Evolutionary conservation across 2,329 filamentous ascomycete genomes (phyloP).

Genomic region (Aspergillus calidoustus): DNA sequence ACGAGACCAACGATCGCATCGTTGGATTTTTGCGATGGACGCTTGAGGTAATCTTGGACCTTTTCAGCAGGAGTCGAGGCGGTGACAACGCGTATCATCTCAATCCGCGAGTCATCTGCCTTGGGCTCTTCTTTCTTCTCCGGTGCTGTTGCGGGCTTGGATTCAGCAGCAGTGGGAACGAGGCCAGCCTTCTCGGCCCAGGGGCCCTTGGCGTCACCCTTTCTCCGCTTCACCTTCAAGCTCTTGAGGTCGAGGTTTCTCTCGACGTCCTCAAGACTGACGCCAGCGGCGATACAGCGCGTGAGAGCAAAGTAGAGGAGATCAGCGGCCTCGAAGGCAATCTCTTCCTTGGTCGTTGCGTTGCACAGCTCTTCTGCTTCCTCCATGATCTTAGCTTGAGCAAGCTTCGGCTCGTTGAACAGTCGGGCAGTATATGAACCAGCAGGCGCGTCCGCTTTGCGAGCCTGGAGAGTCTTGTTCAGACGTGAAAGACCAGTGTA

Average conservation of each 20-base stretch:
- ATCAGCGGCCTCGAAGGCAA: slow-evolving; percentile 94
- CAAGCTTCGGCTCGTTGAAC: slow-evolving; percentile 87
- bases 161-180: slow-evolving; percentile 52
- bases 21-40: slow-evolving; percentile 93
- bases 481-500: slow-evolving; percentile 80
- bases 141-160: slow-evolving; percentile 55
- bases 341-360: slow-evolving; percentile 77
- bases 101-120: slow-evolving; percentile 64
- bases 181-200: slow-evolving; percentile 86
- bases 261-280: slow-evolving; percentile 86
- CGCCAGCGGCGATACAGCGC: slow-evolving; percentile 83
- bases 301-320: slow-evolving; percentile 94
- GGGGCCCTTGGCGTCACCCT: slow-evolving; percentile 90
- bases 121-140: slow-evolving; percentile 21
- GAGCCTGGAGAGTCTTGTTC: slow-evolving; percentile 81
- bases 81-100: slow-evolving; percentile 80
- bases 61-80: slow-evolving; percentile 65
- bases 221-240: slow-evolving; percentile 89
- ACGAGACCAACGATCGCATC: slow-evolving; percentile 92
- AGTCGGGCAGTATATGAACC: slow-evolving; percentile 93
- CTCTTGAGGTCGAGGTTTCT: slow-evolving; percentile 92
- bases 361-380: slow-evolving; percentile 95
- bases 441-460: slow-evolving; percentile 79
- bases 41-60: slow-evolving; percentile 75
- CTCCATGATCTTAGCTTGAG: slow-evolving; percentile 97